Percentiles rank a stretch among this genome's conserved stretches.
Evolutionary conservation across 2,329 filamentous ascomycete genomes (phyloP).

Genomic region (Venturiaceae sp.): DNA sequence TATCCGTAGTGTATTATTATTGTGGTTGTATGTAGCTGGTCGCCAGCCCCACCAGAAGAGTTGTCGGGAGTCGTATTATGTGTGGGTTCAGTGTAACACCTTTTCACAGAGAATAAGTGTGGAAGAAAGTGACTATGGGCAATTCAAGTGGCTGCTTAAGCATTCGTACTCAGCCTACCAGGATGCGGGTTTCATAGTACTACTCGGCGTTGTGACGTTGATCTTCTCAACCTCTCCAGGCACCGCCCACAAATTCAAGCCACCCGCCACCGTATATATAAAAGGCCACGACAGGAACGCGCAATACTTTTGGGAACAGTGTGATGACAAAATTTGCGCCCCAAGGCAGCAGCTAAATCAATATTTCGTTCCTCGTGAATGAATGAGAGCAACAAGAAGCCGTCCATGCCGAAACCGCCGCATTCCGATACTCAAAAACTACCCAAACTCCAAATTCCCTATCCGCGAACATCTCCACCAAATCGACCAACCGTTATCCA

Average conservation of each 20-base stretch:
- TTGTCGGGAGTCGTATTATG: background rate
- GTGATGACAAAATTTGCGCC: background rate
- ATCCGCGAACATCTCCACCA: constrained; percentile 28
- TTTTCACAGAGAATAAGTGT: too few relatives aligned
- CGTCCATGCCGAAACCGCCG: background rate
- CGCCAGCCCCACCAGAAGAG: background rate
- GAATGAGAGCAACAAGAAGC: background rate
- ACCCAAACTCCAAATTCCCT: background rate
- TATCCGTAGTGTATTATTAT: background rate
- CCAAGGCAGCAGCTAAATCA: background rate
- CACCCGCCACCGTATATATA: background rate
- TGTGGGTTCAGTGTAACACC: too few relatives aligned
- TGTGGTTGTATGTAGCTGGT: background rate
- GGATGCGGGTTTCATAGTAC: background rate
- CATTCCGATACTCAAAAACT: background rate
- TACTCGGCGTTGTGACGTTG: background rate
- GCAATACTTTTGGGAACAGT: background rate
- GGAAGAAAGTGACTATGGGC: background rate
- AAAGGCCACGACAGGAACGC: background rate
- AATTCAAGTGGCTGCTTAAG: background rate
- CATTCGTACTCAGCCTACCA: background rate
- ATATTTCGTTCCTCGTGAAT: background rate
- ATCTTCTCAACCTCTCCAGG: background rate
- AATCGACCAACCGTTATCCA: constrained; percentile 38
- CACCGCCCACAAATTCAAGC: background rate